phyloP scores from a whole-genome alignment of 179 eudicot genomes.

The Amaranthus tricolor region DNA sequence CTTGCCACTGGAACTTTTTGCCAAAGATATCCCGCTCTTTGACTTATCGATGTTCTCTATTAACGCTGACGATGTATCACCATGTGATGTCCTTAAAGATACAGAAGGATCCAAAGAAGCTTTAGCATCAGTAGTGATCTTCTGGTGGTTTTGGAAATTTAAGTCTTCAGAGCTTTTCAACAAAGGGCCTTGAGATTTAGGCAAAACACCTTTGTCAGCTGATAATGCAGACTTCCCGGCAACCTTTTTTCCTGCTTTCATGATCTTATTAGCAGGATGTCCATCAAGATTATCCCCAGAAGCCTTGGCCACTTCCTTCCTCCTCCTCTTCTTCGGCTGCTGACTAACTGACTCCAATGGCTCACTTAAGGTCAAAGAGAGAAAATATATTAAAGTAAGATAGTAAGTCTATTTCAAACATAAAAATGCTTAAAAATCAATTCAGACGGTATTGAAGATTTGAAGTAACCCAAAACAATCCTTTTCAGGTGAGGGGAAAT shows the following conservation, averaged over 20 bases:
- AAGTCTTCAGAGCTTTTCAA: slow-evolving; percentile 34
- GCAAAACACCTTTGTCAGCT: slow-evolving; percentile 37
- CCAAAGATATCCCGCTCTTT: slow-evolving; percentile 31
- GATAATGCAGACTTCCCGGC: slow-evolving; percentile 42
- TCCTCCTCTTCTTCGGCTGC: slow-evolving; percentile 80
- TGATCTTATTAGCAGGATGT: slow-evolving; percentile 45
- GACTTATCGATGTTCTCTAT: slow-evolving; percentile 42
- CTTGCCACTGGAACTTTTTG: slow-evolving; percentile 43
- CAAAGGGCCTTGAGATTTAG: slow-evolving; percentile 39
- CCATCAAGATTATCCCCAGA: slow-evolving; percentile 44
- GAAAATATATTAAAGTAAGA: slow-evolving; percentile 10
- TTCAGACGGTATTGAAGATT: slow-evolving; percentile 1
- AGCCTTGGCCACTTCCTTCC: slow-evolving; percentile 59
- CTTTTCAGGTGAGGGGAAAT: background rate
- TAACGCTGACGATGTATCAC: slow-evolving; percentile 33
- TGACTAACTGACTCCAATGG: slow-evolving; percentile 39
- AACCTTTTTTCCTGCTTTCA: slow-evolving; percentile 59
- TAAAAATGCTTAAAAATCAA: background rate
- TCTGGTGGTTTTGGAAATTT: slow-evolving; percentile 43
- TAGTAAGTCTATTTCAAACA: background rate
- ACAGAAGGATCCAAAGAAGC: slow-evolving; percentile 27
- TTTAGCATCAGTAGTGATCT: slow-evolving; percentile 45
- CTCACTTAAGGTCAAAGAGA: slow-evolving; percentile 14
- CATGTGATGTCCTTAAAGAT: slow-evolving; percentile 41
- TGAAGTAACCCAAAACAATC: background rate